Evolutionary conservation across 2,329 filamentous ascomycete species (phyloP), one percentile per base, ranked within the genome.

Genomic region (Drechslerella coelobrocha): DNA sequence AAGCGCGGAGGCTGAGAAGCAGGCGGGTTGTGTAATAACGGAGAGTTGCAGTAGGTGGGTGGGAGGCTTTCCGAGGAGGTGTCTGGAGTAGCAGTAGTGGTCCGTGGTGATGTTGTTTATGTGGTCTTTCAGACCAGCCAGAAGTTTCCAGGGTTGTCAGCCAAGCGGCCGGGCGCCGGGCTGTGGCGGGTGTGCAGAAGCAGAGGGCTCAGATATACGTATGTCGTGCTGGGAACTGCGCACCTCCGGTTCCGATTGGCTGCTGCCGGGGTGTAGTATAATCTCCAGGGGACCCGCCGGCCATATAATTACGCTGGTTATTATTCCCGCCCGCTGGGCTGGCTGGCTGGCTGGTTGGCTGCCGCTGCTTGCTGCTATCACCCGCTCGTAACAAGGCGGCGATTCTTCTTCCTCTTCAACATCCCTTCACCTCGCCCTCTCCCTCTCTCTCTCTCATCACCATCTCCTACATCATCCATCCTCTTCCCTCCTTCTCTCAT

Each of bases 31-130:
- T 12, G 6, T 6, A 12, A 34, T 34, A 12, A 6, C 7, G 29
- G 29, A 34, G 29, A 34, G 29, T 7, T 34, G 29, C 7, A 34
- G 6, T 12, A 12, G 34, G n/a, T 26, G 55, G 45, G 10, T 19
- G 48, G 50, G 17, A 37, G 51, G 39, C 24, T 52, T 51, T 52
- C 23, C 47, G 47, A 19, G 54, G 19, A 31, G 37, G 37, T 12
- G 17, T 9, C 6, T 7, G 29, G 51, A 41, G 51, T 8, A 17
- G 7, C 5, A 19, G 51, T 4, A 14, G 19, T 43, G 31, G 54
- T 31, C 19, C 43, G 39, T 39, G 47, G 34, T 68, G 51, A 68
- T 61, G 56, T 68, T 61, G 63, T 68, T 68, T 68, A 68, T 55
- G 63, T 68, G 63, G 63, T 68, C 63, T 68, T 61, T 61, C 37